Evolutionary conservation across 2,329 filamentous ascomycete genomes (phyloP).

Genomic region (Penicillium paneum): DNA sequence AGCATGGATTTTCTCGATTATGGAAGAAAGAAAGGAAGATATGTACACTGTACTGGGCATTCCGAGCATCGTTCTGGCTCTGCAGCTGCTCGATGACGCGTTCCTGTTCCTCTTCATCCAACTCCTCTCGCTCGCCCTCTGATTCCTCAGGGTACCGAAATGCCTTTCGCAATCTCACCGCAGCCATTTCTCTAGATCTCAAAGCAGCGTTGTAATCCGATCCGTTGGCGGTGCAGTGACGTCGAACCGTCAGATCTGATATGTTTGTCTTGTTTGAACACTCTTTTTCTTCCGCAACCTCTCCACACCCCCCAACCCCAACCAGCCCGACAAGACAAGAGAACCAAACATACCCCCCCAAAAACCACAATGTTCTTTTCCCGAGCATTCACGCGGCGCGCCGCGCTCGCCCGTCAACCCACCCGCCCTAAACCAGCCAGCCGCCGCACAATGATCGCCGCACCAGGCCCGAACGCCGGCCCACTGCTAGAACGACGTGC

Average conservation of each 20-base stretch:
- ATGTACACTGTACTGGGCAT: constrained; percentile 42
- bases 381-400: constrained; percentile 15
- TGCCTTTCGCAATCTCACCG: constrained; percentile 68
- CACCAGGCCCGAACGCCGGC: constrained; percentile 50
- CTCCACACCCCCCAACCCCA: constrained; percentile 4
- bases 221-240: neutral
- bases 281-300: constrained; percentile 9
- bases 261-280: constrained; percentile 30
- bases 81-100: constrained; percentile 38
- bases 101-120: constrained; percentile 67
- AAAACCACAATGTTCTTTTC: constrained; percentile 10
- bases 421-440: constrained; percentile 12
- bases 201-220: neutral
- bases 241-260: neutral
- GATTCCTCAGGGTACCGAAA: constrained; percentile 71
- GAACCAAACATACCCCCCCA: neutral
- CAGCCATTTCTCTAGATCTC: constrained; percentile 36
- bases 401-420: constrained; percentile 12
- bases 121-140: constrained; percentile 55
- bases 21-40: neutral
- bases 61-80: constrained; percentile 37
- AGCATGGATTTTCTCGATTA: neutral
- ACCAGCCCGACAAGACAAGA: neutral
- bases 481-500: constrained; percentile 52
- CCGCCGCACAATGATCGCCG: constrained; percentile 49